These are phyloP conservation scores for Flaveria robusta DNA, from an alignment of 129 eudicot genomes.

Conservation along the genomic window DNA sequence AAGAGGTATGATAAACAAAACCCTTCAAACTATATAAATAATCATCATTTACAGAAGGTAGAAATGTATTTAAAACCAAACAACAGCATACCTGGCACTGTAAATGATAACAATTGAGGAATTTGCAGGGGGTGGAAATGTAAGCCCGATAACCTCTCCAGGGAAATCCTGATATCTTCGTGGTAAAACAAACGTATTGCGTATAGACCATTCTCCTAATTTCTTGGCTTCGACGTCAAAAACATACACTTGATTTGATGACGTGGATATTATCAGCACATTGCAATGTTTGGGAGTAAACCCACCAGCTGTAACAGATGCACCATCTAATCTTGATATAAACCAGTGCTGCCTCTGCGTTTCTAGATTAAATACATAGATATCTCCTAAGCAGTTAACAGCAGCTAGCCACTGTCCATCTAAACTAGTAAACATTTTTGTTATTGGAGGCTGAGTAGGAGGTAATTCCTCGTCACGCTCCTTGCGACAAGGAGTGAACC, in stretches of 20 bases:
- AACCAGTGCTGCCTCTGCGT: conserved; percentile 95
- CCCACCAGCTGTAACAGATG: conserved; percentile 89
- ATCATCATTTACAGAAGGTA: not conserved
- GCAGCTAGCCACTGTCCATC: conserved; percentile 99
- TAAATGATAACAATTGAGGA: conserved; percentile 68
- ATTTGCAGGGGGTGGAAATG: conserved; percentile 73
- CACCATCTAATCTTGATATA: conserved; percentile 87
- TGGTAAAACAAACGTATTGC: conserved; percentile 64
- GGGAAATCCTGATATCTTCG: conserved; percentile 83
- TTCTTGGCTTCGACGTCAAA: conserved; percentile 94
- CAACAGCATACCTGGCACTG: conserved; percentile 67
- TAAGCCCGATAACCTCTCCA: conserved; percentile 93
- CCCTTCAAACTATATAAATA: no score
- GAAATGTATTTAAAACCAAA: not conserved
- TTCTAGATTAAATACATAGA: conserved; percentile 82
- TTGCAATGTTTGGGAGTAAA: conserved; percentile 79
- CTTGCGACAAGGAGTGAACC: conserved; percentile 66
- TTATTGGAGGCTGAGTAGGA: conserved; percentile 85
- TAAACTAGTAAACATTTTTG: conserved; percentile 78
- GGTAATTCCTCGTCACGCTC: conserved; percentile 51
- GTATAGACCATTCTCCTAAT: conserved; percentile 87
- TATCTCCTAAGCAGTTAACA: conserved; percentile 88
- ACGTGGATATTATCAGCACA: conserved; percentile 74
- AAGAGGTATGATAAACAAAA: no score
- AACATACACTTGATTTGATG: conserved; percentile 85